phyloP scores from a whole-genome alignment of 441 rosid species.

The Euphorbia schlechtendalii region DNA sequence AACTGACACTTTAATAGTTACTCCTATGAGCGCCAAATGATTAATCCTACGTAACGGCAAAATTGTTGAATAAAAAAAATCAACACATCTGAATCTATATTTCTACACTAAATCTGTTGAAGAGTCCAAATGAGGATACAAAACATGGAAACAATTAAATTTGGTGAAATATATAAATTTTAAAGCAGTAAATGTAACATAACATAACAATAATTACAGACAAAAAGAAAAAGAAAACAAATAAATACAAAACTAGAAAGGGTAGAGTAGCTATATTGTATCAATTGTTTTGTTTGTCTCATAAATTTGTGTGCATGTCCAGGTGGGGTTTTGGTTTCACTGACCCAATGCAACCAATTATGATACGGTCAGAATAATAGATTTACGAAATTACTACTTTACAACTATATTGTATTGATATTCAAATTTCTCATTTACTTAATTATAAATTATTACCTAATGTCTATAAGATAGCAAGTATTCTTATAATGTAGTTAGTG shows the following conservation, averaged over 20 bases:
- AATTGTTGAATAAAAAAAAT: no score
- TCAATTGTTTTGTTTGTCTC: constrained; percentile 1
- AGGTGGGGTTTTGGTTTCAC: constrained; percentile 15
- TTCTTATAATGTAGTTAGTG: no score
- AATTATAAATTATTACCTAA: no score
- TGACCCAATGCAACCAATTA: neutral
- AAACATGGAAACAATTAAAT: no score
- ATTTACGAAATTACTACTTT: neutral
- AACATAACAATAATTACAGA: neutral
- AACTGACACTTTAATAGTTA: no score
- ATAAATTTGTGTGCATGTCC: constrained; percentile 18
- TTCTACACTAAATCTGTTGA: no score
- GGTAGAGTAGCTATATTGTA: neutral
- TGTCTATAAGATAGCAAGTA: no score
- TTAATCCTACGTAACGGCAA: no score
- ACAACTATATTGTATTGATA: neutral
- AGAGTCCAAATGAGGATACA: no score
- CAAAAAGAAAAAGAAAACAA: neutral
- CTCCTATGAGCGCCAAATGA: no score
- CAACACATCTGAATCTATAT: no score
- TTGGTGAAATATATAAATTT: neutral
- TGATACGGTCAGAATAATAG: constrained; percentile 5
- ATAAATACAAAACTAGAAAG: constrained; percentile 1
- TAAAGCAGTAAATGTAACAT: no score
- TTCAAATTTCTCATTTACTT: neutral